A percentile compares a stretch with the other conserved stretches of the same genome.
Conservation (phyloP, 129 eudicot species). For the Pittosporum tobira region DNA sequence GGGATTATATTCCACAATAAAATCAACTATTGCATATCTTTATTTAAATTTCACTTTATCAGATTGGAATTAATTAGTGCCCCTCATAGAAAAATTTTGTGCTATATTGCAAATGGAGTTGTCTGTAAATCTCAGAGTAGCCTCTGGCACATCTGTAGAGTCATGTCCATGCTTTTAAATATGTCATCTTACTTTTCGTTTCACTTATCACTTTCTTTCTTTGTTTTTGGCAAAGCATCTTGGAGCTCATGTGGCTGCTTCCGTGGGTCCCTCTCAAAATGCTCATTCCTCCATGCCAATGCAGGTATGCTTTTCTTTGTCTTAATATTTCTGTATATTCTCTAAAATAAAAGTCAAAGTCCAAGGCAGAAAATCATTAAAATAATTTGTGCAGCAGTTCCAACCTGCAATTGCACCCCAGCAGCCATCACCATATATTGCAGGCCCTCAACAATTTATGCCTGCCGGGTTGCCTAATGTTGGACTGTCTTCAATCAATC, state of each 20-base stretch:
- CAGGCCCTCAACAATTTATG: constrained; percentile 59
- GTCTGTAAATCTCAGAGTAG: neutral
- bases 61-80: neutral
- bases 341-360: neutral
- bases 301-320: constrained; percentile 48
- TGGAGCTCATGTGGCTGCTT: constrained; percentile 48
- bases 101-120: neutral
- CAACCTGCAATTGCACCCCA: constrained; percentile 54
- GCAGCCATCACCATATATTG: constrained; percentile 46
- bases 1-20: neutral
- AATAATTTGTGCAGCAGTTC: constrained; percentile 33
- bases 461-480: constrained; percentile 49
- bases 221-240: constrained; percentile 34
- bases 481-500: constrained; percentile 39
- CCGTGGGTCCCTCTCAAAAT: constrained; percentile 54
- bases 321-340: neutral
- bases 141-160: neutral
- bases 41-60: neutral
- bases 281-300: constrained; percentile 48
- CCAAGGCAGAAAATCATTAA: constrained; percentile 8
- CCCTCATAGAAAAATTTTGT: too few species aligned
- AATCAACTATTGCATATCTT: neutral
- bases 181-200: neutral
- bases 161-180: neutral
- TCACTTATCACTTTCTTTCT: neutral